These are phyloP conservation scores for Metarhizium anisopliae DNA, from an alignment of 2,329 filamentous ascomycete genomes.

Conservation along the genomic window DNA sequence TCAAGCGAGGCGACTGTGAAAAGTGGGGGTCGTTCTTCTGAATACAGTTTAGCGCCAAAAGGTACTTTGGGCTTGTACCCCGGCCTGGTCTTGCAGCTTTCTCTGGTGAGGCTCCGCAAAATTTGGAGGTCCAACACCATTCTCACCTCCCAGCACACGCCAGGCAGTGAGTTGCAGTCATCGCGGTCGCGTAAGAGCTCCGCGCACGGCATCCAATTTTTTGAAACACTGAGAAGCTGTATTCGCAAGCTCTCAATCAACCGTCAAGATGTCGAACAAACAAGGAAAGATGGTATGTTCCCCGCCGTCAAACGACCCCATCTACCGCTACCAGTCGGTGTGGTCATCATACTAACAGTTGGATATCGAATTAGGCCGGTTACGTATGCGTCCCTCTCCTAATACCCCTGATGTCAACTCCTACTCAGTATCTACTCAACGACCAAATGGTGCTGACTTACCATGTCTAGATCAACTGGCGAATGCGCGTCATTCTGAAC, in stretches of 20 bases:
- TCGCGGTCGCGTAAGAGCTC: conserved; percentile 31
- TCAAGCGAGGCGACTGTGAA: conserved; percentile 18
- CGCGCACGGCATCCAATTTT: conserved; percentile 29
- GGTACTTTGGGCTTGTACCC: conserved; percentile 24
- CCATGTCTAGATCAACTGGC: conserved; percentile 80
- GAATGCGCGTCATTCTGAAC: conserved; percentile 92
- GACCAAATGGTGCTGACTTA: conserved; percentile 3
- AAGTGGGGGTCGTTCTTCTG: conserved; percentile 7
- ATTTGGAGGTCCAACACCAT: conserved; percentile 28
- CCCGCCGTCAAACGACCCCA: conserved; percentile 25
- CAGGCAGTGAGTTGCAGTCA: conserved; percentile 29
- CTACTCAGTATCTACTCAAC: too few relatives aligned
- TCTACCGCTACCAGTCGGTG: conserved; percentile 11
- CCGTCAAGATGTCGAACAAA: conserved; percentile 52
- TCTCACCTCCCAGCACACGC: conserved; percentile 33
- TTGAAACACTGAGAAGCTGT: conserved; percentile 28
- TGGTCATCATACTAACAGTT: conserved; percentile 53
- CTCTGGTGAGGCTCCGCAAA: conserved; percentile 35
- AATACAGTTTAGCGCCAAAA: conserved; percentile 16
- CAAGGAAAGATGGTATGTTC: conserved; percentile 96
- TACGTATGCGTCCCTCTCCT: conserved; percentile 49
- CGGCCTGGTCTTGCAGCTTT: conserved; percentile 22
- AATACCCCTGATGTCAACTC: not conserved
- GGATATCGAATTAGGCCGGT: conserved; percentile 49
- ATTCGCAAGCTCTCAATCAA: conserved; percentile 18